Percentiles rank a stretch among this genome's conserved stretches.
Evolutionary conservation across 306 rosid genomes (phyloP).

Genomic region (Albizia julibrissin): DNA sequence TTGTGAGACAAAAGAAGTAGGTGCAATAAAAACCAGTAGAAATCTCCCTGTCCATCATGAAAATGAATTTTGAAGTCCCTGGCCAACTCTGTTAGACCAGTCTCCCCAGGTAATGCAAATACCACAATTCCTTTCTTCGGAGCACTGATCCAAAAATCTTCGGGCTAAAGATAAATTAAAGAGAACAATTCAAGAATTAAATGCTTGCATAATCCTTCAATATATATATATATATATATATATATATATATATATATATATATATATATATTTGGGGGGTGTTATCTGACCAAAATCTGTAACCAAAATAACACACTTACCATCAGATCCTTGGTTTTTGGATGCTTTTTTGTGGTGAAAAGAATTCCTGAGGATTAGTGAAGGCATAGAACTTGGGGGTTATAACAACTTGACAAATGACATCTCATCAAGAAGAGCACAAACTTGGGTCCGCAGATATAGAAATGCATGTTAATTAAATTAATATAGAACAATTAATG

Average conservation of each 20-base stretch:
- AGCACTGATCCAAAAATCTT: slow-evolving; percentile 90
- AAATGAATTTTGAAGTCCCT: slow-evolving; percentile 96
- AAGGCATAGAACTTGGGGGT: slow-evolving; percentile 19
- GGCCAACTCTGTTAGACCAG: slow-evolving; percentile 75
- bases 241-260: too few relatives aligned
- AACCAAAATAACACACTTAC: slow-evolving; percentile 46
- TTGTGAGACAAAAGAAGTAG: slow-evolving; percentile 4
- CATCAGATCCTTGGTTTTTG: slow-evolving; percentile 80
- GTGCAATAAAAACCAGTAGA: slow-evolving; percentile 70
- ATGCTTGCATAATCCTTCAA: slow-evolving; percentile 17
- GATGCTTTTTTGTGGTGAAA: slow-evolving; percentile 77
- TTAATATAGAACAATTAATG: too few relatives aligned
- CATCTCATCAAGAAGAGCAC: slow-evolving; percentile 17
- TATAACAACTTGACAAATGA: slow-evolving; percentile 26
- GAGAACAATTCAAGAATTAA: slow-evolving; percentile 26
- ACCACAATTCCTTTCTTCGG: slow-evolving; percentile 88
- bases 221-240: neutral
- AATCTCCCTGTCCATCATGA: slow-evolving; percentile 92
- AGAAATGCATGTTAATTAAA: too few relatives aligned
- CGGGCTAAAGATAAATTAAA: slow-evolving; percentile 65
- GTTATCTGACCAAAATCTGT: too few relatives aligned
- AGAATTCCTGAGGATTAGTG: slow-evolving; percentile 65
- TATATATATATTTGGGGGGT: neutral
- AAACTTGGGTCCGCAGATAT: neutral
- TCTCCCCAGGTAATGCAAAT: slow-evolving; percentile 94